phyloP scores from a whole-genome alignment of 208 protist genomes.

The Acanthamoeba triangularis region DNA sequence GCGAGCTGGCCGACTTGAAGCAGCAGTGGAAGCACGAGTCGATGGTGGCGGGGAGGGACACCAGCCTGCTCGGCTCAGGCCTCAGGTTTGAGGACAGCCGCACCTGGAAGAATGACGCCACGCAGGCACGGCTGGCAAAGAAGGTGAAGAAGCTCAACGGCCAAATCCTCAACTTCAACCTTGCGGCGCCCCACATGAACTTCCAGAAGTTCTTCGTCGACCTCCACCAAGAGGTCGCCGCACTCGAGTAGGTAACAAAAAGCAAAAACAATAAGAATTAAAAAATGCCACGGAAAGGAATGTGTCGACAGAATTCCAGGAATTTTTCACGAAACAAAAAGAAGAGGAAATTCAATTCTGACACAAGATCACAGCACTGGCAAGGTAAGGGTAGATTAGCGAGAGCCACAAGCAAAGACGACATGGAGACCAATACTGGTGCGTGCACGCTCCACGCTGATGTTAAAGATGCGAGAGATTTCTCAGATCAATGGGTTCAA shows the following conservation, averaged over 20 bases:
- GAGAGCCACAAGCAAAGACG: no score
- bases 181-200: constrained; percentile 63
- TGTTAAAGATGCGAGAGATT: not conserved
- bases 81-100: constrained; percentile 31
- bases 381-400: no score
- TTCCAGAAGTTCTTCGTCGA: constrained; percentile 61
- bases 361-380: no score
- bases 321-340: no score
- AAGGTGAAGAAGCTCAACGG: constrained; percentile 55
- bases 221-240: constrained; percentile 23
- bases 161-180: constrained; percentile 70
- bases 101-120: not conserved
- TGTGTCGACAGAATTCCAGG: no score
- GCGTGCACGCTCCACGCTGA: not conserved
- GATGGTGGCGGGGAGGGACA: not conserved
- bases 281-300: no score
- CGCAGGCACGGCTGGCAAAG: not conserved
- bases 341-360: no score
- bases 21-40: not conserved
- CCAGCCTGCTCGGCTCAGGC: not conserved
- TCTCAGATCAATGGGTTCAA: not conserved
- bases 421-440: not conserved
- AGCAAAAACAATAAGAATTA: no score
- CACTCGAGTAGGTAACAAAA: not conserved
- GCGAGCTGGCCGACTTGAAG: constrained; percentile 12